A percentile compares a stretch with the other conserved stretches of the same genome.
phyloP scores from a whole-genome alignment of 2,329 filamentous ascomycete genomes.

The Acrodontium crateriforme region DNA sequence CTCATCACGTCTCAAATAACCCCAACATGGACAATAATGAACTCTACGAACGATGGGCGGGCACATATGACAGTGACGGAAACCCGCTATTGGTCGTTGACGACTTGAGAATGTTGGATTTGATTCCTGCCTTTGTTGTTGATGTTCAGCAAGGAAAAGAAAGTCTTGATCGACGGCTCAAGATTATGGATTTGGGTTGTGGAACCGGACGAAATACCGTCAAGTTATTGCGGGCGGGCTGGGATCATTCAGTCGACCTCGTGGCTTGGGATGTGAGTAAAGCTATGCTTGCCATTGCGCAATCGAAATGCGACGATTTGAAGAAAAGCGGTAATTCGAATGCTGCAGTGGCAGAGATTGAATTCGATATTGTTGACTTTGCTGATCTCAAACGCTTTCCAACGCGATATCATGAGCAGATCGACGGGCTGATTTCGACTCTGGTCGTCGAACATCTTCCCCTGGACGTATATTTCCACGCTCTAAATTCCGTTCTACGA shows the following conservation, averaged over 20 bases:
- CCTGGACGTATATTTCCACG: conserved; percentile 35
- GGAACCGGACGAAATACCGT: conserved; percentile 51
- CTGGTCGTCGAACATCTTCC: conserved; percentile 53
- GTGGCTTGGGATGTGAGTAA: conserved; percentile 6
- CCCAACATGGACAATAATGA: conserved; percentile 22
- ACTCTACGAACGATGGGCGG: conserved; percentile 38
- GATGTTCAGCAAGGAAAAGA: conserved; percentile 7
- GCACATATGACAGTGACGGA: conserved; percentile 50
- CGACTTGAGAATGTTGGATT: conserved; percentile 37
- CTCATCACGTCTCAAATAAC: not conserved
- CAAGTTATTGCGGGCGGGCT: conserved; percentile 29
- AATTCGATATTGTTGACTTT: conserved; percentile 4
- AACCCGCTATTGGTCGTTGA: conserved; percentile 55
- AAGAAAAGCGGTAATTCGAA: too few species aligned
- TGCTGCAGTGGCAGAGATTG: not conserved
- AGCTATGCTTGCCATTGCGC: conserved; percentile 30
- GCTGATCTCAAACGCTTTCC: not conserved
- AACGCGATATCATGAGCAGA: conserved; percentile 4
- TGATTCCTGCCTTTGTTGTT: conserved; percentile 29
- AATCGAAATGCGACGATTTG: conserved; percentile 4
- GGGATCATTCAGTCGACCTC: conserved; percentile 21
- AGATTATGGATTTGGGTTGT: conserved; percentile 49
- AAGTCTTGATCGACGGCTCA: too few species aligned
- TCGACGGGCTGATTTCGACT: conserved; percentile 38
- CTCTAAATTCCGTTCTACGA: conserved; percentile 28